Base-by-base conservation (phyloP, 164 flowering plant genomes). In the Brasenia schreberi region DNA sequence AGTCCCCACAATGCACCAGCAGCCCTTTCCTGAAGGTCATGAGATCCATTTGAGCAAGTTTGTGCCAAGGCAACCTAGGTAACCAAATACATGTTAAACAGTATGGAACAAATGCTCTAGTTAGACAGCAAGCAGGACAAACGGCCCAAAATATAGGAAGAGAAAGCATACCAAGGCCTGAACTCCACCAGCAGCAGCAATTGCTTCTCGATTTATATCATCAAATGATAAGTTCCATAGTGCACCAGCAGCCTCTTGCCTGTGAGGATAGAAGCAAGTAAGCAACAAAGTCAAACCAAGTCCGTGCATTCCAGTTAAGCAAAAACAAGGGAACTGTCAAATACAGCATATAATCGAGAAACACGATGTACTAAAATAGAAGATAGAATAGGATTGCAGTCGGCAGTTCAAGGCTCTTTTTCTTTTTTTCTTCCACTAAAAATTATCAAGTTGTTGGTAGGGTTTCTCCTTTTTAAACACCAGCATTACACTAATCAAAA, bases 231-330 rank as follows among this genome's bases (percentile, higher is more conserved):
- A 75, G 77, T 95, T 95, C 99, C 99, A 95, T 69, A 95, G 73
- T 42, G 99, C 99, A 73, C 99, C 99, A 74, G 99, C 99, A 72
- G 99, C 97, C 78, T 92, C 99, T 77, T 95, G 97, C 82, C 98
- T 94, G 81, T 71, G 72, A 60, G n/a, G 53, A 45, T 12, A 45
- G 12, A 45, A 45, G 53, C 53, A 45, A 23, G 3, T 45, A 45
- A 45, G 53, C 7, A 23, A 23, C 27, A 43, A 59, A 42, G 59
- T 18, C 43, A 42, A 12, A 42, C 42, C 18, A 23, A 63, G 23
- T 19, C 18, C 33, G 14, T 64, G 53, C 49, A 9, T 63, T 63
- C 65, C 63, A 7, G 33, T 61, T 61, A 18, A 10, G 53, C 11
- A 45, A 45, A 45, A 45, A 45, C 52, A 6, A 44, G 5, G 52